Conservation (phyloP, 352 stramenopile species). For the Pythium biforme region DNA sequence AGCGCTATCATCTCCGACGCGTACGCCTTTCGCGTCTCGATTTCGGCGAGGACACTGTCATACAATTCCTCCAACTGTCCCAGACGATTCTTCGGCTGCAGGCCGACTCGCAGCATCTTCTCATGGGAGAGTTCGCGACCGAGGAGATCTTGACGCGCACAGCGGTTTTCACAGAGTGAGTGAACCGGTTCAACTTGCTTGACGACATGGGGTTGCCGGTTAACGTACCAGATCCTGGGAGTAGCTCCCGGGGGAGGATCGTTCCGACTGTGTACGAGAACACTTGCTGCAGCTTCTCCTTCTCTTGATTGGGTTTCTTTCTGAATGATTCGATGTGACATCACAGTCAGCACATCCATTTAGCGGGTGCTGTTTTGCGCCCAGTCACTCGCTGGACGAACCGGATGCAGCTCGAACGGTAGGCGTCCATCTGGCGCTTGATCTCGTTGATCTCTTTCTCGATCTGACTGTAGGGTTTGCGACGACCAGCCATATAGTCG, state of each 20-base stretch:
- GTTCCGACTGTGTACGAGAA: slow-evolving; percentile 67
- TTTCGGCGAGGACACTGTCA: slow-evolving; percentile 51
- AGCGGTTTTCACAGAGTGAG: not conserved
- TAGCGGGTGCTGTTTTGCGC: too few species aligned
- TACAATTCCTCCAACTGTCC: slow-evolving; percentile 68
- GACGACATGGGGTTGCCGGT: not conserved
- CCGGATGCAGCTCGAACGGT: slow-evolving; percentile 51
- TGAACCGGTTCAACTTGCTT: not conserved
- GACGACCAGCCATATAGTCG: slow-evolving; percentile 43
- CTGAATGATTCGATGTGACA: slow-evolving; percentile 1
- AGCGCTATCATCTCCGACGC: slow-evolving; percentile 65
- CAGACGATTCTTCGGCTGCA: slow-evolving; percentile 35
- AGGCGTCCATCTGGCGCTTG: slow-evolving; percentile 69
- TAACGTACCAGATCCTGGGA: slow-evolving; percentile 59
- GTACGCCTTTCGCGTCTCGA: slow-evolving; percentile 66
- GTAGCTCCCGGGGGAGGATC: slow-evolving; percentile 67
- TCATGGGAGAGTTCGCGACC: slow-evolving; percentile 58
- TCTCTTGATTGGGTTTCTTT: slow-evolving; percentile 64
- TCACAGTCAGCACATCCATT: not conserved
- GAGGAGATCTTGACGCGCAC: slow-evolving; percentile 45
- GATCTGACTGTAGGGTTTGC: slow-evolving; percentile 69
- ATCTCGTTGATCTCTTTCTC: slow-evolving; percentile 76
- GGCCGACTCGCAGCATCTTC: slow-evolving; percentile 41
- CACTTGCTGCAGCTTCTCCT: slow-evolving; percentile 80
- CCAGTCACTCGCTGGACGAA: slow-evolving; percentile 19